Evolutionary conservation across 495 filamentous ascomycete genomes (phyloP).

Genomic region (Hypoxylon fragiforme): DNA sequence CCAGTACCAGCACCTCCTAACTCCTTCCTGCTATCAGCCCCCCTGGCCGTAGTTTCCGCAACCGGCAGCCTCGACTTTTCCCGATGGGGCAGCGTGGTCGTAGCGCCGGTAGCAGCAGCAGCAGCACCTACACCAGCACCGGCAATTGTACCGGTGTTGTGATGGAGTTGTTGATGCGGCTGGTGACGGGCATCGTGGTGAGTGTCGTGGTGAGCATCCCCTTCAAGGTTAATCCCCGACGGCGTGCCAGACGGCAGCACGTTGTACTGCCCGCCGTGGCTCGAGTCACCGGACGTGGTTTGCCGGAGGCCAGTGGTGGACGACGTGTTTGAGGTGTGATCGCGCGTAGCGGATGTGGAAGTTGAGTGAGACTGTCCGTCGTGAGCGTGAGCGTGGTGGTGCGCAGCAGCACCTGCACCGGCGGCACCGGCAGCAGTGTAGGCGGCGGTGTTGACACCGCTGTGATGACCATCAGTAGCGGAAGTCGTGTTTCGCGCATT

Average conservation of each 20-base stretch:
- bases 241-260: constrained; percentile 37
- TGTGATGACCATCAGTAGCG: constrained; percentile 2
- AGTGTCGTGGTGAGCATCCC: constrained; percentile 8
- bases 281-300: constrained; percentile 18
- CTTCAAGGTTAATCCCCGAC: constrained; percentile 32
- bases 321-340: too few species aligned
- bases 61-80: too few species aligned
- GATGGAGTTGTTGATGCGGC: neutral
- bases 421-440: constrained; percentile 6
- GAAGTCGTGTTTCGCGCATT: neutral
- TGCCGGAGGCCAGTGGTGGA: too few species aligned
- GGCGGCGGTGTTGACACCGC: constrained; percentile 5
- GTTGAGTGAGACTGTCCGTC: neutral
- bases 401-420: constrained; percentile 10
- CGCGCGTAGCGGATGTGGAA: neutral
- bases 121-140: constrained; percentile 23
- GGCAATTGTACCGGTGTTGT: constrained; percentile 16
- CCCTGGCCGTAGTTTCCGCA: too few species aligned
- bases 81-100: too few species aligned
- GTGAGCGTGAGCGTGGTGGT: neutral
- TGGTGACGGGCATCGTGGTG: neutral
- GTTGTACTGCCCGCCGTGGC: constrained; percentile 34
- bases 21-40: too few species aligned
- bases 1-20: too few species aligned
- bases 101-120: too few species aligned